A percentile compares a stretch with the other conserved stretches of the same genome.
These are phyloP conservation scores for Hirsutella rhossiliensis DNA, from an alignment of 2,329 filamentous ascomycete genomes.

Conservation along the genomic window DNA sequence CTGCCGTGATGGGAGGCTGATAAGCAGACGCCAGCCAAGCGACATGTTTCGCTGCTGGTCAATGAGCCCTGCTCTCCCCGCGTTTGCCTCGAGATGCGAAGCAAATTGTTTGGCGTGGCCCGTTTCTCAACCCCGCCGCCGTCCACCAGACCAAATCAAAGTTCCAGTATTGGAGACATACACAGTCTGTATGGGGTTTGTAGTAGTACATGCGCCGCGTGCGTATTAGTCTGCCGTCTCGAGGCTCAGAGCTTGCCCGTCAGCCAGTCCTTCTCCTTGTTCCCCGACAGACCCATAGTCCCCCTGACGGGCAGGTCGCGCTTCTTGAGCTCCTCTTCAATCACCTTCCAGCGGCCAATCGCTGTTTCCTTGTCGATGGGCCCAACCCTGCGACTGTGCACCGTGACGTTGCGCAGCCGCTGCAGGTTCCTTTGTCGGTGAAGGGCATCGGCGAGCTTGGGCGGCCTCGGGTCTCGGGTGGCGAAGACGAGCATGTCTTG, in stretches of 20 bases:
- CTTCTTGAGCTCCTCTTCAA: slow-evolving; percentile 55
- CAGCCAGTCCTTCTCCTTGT: slow-evolving; percentile 31
- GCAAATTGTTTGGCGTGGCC: too few relatives aligned
- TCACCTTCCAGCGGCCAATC: slow-evolving; percentile 68
- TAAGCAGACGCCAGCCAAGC: too few relatives aligned
- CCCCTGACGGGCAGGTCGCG: slow-evolving; percentile 48
- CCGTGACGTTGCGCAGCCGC: slow-evolving; percentile 55
- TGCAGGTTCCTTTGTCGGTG: slow-evolving; percentile 30
- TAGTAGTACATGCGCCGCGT: neutral
- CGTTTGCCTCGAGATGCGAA: too few relatives aligned
- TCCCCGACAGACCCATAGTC: slow-evolving; percentile 23
- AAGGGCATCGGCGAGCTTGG: slow-evolving; percentile 53
- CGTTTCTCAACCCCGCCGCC: too few relatives aligned
- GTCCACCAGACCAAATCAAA: too few relatives aligned
- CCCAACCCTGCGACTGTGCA: slow-evolving; percentile 53
- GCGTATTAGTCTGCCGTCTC: neutral
- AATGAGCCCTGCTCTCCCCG: too few relatives aligned
- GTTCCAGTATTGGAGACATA: neutral
- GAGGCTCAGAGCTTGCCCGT: slow-evolving; percentile 21
- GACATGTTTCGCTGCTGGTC: too few relatives aligned
- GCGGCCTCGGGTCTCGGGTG: slow-evolving; percentile 39
- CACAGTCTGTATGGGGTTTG: neutral
- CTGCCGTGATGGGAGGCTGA: too few relatives aligned
- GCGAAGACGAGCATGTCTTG: slow-evolving; percentile 42
- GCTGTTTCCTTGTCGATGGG: slow-evolving; percentile 60